A percentile compares a stretch with the other conserved stretches of the same genome.
Conservation (phyloP, 345 rosid genomes). For the Excoecaria cochinchinensis region DNA sequence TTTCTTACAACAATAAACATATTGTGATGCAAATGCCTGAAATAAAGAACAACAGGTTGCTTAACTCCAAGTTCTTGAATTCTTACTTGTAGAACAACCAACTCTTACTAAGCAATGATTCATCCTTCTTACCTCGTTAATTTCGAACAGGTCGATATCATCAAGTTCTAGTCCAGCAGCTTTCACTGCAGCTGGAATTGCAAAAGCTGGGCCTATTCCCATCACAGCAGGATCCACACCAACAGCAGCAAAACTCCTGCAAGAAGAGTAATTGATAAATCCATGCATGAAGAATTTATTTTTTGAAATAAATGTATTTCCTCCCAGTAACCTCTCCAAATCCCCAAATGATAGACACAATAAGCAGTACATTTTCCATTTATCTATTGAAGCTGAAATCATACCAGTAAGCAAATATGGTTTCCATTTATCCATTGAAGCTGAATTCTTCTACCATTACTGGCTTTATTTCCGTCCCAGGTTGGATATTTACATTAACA, state of each 20-base stretch:
- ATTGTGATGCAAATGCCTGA: slow-evolving; percentile 98
- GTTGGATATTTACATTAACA: background rate
- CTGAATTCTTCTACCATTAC: background rate
- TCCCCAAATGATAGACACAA: background rate
- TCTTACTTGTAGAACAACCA: background rate
- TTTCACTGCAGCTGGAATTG: slow-evolving; percentile 88
- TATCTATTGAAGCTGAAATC: background rate
- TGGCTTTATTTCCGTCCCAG: background rate
- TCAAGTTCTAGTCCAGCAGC: slow-evolving; percentile 68
- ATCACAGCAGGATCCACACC: slow-evolving; percentile 94
- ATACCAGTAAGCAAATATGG: background rate
- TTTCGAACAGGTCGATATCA: slow-evolving; percentile 81
- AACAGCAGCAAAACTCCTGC: slow-evolving; percentile 91
- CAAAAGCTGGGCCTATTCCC: slow-evolving; percentile 94
- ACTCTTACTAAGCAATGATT: background rate
- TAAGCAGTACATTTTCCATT: background rate
- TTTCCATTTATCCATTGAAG: background rate
- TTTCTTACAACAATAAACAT: slow-evolving; percentile 74
- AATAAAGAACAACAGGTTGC: slow-evolving; percentile 9
- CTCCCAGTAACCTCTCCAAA: background rate
- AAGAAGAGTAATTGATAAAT: slow-evolving; percentile 13
- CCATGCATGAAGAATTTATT: background rate
- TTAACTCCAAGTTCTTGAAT: background rate
- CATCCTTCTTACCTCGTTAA: slow-evolving; percentile 67
- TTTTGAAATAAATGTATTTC: background rate